Base-by-base conservation (phyloP, 1,284 basidiomycete species). In the Ganoderma sinense region DNA sequence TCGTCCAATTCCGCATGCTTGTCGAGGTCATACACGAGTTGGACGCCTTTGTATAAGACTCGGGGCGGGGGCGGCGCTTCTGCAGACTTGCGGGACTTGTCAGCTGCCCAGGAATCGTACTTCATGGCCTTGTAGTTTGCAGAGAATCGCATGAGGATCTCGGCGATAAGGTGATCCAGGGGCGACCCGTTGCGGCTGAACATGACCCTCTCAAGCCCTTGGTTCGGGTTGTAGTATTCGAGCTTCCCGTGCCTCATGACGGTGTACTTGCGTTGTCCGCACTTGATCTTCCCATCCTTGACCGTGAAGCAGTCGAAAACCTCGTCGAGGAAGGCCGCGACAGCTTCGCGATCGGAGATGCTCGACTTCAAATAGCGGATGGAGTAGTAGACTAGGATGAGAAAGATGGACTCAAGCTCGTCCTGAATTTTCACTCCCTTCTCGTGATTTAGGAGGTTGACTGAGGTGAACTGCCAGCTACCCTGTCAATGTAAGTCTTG, bases 351-450 rank as follows among this genome's bases (percentile, higher is more conserved):
- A 18, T 10, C 16, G 4, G 23, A 8, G 8, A 56, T 56, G 55
- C 26, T 56, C 16, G 16, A 33, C 16, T 5, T 33, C 55, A 29
- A 56, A 20, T 39, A 66, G 0, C 60, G 58, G 16, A 67, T 45
- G 13, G 61, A 53, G 10, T 48, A 33, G 13, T 63, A 66, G 26
- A 71, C 20, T 4, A 71, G 23, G 13, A 63, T 56, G 26, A 55
- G 64, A n/a, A 71, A 36, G 61, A 71, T 18, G 0, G 69, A 71
- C 56, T 71, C 69, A 16, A 69, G 60, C 8, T 69, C 68, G 23
- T 69, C 68, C 13, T 60, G 51, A 4, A 69, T 7, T n/a, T 58
- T 33, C 10, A 36, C 36, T 36, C 36, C 36, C 36, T 36, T 36
- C 36, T 6, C 36, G 10, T 36, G 36, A 36, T 66, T 14, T 58